Conservation (phyloP, 2,329 filamentous ascomycete species). For the Orbilia quercus region DNA sequence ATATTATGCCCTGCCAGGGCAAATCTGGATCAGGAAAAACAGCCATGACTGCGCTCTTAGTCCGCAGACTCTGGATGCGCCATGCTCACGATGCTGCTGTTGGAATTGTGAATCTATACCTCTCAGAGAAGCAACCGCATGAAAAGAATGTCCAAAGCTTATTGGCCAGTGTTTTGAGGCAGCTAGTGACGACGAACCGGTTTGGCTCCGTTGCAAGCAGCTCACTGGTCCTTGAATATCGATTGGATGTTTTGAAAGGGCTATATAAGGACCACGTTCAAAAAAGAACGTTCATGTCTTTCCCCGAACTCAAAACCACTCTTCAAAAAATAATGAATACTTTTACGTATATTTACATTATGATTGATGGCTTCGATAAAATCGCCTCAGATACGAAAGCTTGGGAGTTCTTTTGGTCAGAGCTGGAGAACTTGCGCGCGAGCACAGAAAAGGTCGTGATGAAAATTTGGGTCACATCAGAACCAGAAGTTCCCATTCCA, state of each 20-base stretch:
- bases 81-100: background rate
- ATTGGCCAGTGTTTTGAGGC: background rate
- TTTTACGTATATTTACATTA: background rate
- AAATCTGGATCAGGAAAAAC: background rate
- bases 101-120: conserved; percentile 1
- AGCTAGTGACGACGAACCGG: too few species aligned
- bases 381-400: too few species aligned
- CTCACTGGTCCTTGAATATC: too few species aligned
- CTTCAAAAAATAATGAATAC: background rate
- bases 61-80: background rate
- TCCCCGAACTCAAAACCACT: background rate
- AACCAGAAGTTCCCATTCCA: too few species aligned
- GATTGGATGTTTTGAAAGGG: too few species aligned
- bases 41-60: background rate
- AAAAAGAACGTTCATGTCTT: background rate
- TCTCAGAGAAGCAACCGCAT: background rate
- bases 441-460: too few species aligned
- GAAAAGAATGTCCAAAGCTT: background rate
- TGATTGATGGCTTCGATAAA: conserved; percentile 11
- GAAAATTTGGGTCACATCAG: too few species aligned
- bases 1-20: background rate
- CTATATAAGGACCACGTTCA: background rate
- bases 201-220: too few species aligned
- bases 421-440: too few species aligned
- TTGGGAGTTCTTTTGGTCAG: too few species aligned